Evolutionary conservation across 163 green algal genomes (phyloP), one percentile per base, ranked within the genome.

Genomic region (Scenedesmus sp.): DNA sequence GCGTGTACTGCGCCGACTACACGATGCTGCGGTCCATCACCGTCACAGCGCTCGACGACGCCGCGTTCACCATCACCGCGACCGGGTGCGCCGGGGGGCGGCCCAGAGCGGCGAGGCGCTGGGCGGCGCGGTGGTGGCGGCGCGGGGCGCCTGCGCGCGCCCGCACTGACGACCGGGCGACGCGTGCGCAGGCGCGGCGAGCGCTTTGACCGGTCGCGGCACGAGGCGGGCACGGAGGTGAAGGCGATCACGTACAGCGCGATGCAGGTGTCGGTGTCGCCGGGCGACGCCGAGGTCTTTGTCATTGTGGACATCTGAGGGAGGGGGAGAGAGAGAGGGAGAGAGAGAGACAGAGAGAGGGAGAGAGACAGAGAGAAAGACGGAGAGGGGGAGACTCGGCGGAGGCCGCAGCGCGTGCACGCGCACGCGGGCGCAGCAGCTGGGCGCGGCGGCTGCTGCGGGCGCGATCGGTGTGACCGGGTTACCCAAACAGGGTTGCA

Each of bases 211-310:
- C 80, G 85, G 2, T 22, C 50, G 2, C 63, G 75, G 0, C 93
- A 96, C 75, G 89, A 85, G 36, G 78, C 56, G 34, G 94, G 94
- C 39, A 98, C 94, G 15, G 94, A 98, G 84, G 83, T 98, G 44
- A 98, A 98, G 80, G 94, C 94, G 45, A 96, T 98, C 81, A 98
- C 94, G 4, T 97, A 96, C 84, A 94, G 87, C n/a, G 92, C 91
- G 13, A 98, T 98, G 93, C 85, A 94, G 42, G 91, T 97, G 34
- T 58, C 74, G 18, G 89, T 97, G 70, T 3, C 26, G 45, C 11
- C 44, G 2, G 75, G 56, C 9, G 75, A 82, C 24, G 64, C 63
- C 18, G 75, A 82, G 56, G 64, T 82, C 17, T 82, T 82, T 63
- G 75, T 82, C 10, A 82, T 82, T 22, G 63, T 82, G 5, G 75